Evolutionary conservation across 352 stramenopile species (phyloP).

Genomic region (Phytophthora sp.): DNA sequence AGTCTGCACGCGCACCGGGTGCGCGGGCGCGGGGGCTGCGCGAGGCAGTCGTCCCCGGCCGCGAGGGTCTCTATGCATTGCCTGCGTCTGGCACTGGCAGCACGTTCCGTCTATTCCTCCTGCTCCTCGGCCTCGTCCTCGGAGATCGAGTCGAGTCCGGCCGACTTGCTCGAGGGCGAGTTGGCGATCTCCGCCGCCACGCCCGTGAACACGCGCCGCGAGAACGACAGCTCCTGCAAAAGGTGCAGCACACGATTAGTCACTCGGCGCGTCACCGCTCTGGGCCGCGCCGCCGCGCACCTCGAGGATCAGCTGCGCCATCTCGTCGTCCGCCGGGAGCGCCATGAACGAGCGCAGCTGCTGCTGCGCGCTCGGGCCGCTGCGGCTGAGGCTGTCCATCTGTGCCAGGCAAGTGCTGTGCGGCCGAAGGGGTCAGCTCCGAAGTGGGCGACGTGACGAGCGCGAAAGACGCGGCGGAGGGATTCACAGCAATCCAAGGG

Average conservation of each 20-base stretch:
- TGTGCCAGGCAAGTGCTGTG: not conserved
- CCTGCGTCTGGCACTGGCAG: constrained; percentile 20
- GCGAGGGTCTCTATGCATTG: constrained; percentile 17
- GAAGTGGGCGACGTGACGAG: constrained; percentile 35
- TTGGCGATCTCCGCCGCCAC: constrained; percentile 67
- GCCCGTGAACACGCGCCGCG: constrained; percentile 60
- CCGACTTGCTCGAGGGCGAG: constrained; percentile 61
- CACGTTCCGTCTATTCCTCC: constrained; percentile 35
- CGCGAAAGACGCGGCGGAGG: too few relatives aligned
- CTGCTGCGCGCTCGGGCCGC: constrained; percentile 49
- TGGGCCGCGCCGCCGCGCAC: constrained; percentile 27
- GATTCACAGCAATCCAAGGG: too few relatives aligned
- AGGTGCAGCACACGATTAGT: not conserved
- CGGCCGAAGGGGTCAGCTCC: constrained; percentile 4
- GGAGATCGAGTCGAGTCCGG: constrained; percentile 74
- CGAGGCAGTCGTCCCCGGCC: constrained; percentile 4
- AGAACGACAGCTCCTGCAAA: constrained; percentile 63
- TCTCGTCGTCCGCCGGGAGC: constrained; percentile 70
- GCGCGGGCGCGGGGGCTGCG: not conserved
- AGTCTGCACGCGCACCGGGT: constrained; percentile 7
- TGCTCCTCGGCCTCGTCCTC: constrained; percentile 59
- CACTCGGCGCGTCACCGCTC: too few relatives aligned
- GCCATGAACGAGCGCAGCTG: constrained; percentile 81
- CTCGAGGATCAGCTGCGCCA: constrained; percentile 80
- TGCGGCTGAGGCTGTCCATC: constrained; percentile 46